Percentiles rank a stretch among this genome's conserved stretches.
These are phyloP conservation scores for Erodium trifolium DNA, from an alignment of 441 rosid species.

Conservation along the genomic window DNA sequence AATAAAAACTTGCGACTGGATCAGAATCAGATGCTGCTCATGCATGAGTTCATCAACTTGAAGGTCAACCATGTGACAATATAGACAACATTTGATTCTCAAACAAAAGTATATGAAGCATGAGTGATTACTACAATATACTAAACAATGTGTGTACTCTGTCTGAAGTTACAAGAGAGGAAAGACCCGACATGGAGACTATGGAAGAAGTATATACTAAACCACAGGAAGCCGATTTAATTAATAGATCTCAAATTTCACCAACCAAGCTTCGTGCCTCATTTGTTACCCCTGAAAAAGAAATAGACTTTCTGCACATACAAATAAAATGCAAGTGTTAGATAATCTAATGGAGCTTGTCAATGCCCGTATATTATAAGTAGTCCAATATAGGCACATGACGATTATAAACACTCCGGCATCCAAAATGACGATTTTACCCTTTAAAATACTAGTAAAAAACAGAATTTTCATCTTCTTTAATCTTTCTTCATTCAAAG, in stretches of 20 bases:
- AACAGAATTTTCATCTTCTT: too few species aligned
- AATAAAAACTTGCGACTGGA: too few species aligned
- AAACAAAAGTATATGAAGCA: neutral
- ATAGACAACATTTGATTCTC: neutral
- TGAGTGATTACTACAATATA: neutral
- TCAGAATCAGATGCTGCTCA: neutral
- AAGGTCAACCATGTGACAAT: neutral
- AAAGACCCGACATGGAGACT: conserved; percentile 13
- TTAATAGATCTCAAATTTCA: neutral
- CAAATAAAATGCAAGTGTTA: neutral
- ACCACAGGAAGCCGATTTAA: neutral
- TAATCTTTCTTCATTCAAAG: too few species aligned
- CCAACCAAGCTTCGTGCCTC: conserved; percentile 19
- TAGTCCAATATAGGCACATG: neutral
- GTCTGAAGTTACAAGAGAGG: conserved; percentile 5
- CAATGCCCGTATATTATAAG: neutral
- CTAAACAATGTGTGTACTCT: neutral
- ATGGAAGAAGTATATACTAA: conserved; percentile 22
- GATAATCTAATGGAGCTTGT: neutral
- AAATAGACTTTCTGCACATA: conserved; percentile 69
- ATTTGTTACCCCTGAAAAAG: conserved; percentile 75
- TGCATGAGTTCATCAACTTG: neutral
- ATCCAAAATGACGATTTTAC: too few species aligned
- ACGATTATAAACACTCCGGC: neutral
- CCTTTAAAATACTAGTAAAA: too few species aligned